A percentile compares a stretch with the other conserved stretches of the same genome.
Conservation (phyloP, 176 grass and related monocot genomes). For the Cenchrus americanus region DNA sequence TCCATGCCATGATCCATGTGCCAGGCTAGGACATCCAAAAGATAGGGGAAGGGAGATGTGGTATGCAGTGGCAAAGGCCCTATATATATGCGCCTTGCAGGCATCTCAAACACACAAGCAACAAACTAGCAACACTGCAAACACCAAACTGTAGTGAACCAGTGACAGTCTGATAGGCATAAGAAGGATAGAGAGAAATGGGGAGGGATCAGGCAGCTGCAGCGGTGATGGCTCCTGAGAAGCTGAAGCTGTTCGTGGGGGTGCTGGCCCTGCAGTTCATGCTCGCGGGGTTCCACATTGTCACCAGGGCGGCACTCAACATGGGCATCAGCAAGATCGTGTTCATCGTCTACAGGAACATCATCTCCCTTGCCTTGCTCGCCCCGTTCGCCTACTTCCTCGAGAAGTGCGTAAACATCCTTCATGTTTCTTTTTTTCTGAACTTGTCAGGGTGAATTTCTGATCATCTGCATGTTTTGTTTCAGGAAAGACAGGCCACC, state of each 20-base stretch:
- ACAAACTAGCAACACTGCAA: conserved; percentile 2
- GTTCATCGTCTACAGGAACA: conserved; percentile 86
- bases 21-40: conserved; percentile 33
- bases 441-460: not conserved
- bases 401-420: conserved; percentile 66
- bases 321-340: conserved; percentile 95
- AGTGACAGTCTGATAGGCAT: not conserved
- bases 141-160: not conserved
- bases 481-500: conserved; percentile 90
- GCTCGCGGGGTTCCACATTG: conserved; percentile 89
- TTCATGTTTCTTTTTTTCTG: not conserved
- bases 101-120: conserved; percentile 29
- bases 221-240: conserved; percentile 52
- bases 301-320: conserved; percentile 81
- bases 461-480: not conserved
- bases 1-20: not conserved
- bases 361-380: conserved; percentile 85
- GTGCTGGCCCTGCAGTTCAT: conserved; percentile 79
- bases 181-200: conserved; percentile 32
- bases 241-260: conserved; percentile 74
- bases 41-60: not conserved
- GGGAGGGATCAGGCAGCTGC: conserved; percentile 27
- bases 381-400: conserved; percentile 96
- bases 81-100: conserved; percentile 35
- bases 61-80: not conserved